Conservation (phyloP, 331 rosid genomes). For the Stylosanthes scabra region DNA sequence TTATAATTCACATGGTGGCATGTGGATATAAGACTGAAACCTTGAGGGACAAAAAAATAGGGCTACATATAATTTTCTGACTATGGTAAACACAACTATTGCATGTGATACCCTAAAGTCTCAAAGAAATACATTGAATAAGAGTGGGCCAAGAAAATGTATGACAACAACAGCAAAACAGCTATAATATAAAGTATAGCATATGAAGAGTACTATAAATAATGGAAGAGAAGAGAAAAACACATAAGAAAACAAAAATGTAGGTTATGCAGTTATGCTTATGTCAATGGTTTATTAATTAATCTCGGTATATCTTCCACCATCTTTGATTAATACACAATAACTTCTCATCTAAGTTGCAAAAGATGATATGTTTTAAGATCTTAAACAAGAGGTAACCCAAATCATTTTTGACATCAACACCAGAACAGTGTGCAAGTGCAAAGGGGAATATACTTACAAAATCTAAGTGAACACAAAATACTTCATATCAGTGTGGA, state of each 20-base stretch:
- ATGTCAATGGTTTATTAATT: neutral
- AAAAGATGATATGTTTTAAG: neutral
- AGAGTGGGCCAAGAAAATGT: conserved; percentile 8
- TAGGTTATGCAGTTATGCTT: neutral
- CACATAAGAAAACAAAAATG: neutral
- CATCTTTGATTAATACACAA: neutral
- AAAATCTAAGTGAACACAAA: conserved; percentile 3
- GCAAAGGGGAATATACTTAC: neutral
- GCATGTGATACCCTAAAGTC: neutral
- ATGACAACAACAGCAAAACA: neutral
- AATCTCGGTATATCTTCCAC: neutral
- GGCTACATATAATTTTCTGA: neutral
- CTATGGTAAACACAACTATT: neutral
- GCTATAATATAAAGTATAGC: neutral
- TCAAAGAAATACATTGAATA: neutral
- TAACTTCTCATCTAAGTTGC: neutral
- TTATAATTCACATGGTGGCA: conserved; percentile 35
- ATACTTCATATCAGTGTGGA: neutral
- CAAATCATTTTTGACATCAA: neutral
- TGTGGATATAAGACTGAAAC: conserved; percentile 32
- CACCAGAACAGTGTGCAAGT: neutral
- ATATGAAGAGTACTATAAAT: neutral
- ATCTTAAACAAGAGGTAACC: neutral
- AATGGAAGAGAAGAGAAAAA: neutral
- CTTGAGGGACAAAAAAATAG: conserved; percentile 16